Conservation (phyloP, 139 green algal species). For the Ettlia oleoabundans region DNA sequence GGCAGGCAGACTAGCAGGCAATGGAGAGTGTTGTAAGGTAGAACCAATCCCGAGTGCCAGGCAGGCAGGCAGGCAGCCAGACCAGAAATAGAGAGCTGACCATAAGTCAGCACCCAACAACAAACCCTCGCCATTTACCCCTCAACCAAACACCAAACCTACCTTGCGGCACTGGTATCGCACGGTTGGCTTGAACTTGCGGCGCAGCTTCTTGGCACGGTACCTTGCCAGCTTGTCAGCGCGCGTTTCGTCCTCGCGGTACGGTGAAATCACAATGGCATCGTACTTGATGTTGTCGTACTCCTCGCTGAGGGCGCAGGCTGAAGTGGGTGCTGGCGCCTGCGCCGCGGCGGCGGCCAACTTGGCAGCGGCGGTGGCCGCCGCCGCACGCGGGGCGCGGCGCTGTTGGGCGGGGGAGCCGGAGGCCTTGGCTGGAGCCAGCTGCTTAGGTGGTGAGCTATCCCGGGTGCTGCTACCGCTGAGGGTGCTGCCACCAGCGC, state of each 20-base stretch:
- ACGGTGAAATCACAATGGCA: neutral
- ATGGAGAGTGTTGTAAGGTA: no score
- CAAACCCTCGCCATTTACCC: neutral
- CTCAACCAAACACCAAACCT: neutral
- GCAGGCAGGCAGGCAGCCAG: neutral
- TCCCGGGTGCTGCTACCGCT: no score
- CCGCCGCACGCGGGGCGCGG: neutral
- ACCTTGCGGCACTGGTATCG: constrained; percentile 52
- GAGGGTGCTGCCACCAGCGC: no score
- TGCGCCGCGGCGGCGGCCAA: neutral
- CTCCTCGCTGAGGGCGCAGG: neutral
- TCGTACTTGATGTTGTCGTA: neutral
- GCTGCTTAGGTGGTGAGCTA: no score
- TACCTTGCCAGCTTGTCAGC: constrained; percentile 36
- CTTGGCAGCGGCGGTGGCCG: neutral
- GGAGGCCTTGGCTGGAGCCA: no score
- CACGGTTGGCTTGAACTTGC: constrained; percentile 39
- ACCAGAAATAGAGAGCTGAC: neutral
- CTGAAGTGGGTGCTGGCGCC: neutral
- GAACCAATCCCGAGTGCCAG: no score
- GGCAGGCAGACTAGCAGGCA: neutral
- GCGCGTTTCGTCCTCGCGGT: constrained; percentile 8
- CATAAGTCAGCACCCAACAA: no score
- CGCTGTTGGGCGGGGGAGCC: no score
- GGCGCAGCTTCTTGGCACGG: constrained; percentile 38